Evolutionary conservation across 495 filamentous ascomycete species (phyloP).

Genomic region (Sordaria brevicollis): DNA sequence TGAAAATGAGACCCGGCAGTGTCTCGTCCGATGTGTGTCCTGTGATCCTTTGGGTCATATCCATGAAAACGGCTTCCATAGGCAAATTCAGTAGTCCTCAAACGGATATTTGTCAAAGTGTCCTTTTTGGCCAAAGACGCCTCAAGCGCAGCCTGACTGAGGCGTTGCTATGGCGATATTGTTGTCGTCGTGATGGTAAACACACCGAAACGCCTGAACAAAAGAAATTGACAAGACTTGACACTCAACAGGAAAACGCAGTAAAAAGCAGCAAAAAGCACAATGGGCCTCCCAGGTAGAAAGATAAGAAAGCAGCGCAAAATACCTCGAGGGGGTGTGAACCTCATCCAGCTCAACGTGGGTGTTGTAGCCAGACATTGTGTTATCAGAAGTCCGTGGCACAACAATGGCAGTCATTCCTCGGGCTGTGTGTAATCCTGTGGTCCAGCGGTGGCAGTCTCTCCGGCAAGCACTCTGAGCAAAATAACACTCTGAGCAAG

Average conservation of each 20-base stretch:
- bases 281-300: constrained; percentile 22
- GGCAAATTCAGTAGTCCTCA: not conserved
- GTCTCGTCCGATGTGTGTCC: not conserved
- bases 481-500: constrained; percentile 11
- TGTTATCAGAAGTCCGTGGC: constrained; percentile 25
- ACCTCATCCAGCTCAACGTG: constrained; percentile 41
- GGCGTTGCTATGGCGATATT: not conserved
- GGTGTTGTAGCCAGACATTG: constrained; percentile 35
- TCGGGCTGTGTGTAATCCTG: not conserved
- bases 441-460: constrained; percentile 5
- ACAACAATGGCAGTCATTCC: constrained; percentile 36
- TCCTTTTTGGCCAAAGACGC: not conserved
- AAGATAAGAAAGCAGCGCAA: constrained; percentile 23
- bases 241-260: constrained; percentile 14
- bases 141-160: not conserved
- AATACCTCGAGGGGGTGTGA: constrained; percentile 45
- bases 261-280: constrained; percentile 13
- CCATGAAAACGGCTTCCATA: not conserved
- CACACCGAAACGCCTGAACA: not conserved
- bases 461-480: constrained; percentile 2
- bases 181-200: not conserved
- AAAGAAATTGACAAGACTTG: constrained; percentile 14
- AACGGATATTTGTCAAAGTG: not conserved
- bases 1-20: not conserved
- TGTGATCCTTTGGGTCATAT: not conserved